Evolutionary conservation across 495 filamentous ascomycete species (phyloP).

Genomic region (Pyrenopolyporus hunteri): DNA sequence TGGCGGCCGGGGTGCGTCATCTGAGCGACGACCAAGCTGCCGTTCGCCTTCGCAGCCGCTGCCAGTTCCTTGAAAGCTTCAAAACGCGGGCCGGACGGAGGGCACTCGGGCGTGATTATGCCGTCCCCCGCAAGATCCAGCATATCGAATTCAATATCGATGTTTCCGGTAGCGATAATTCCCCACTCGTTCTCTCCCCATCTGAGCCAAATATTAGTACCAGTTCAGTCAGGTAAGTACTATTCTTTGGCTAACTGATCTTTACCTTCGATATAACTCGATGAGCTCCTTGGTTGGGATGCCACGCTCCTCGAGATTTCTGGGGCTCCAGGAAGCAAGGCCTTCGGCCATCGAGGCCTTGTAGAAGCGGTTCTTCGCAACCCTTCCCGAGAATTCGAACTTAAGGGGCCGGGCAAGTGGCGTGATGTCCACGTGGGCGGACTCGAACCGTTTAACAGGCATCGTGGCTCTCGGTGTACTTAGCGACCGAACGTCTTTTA

Average conservation of each 20-base stretch:
- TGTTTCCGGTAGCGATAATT: slow-evolving; percentile 63
- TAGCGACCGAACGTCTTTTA: neutral
- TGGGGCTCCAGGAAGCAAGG: slow-evolving; percentile 61
- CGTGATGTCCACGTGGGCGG: slow-evolving; percentile 15
- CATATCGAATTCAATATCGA: slow-evolving; percentile 64
- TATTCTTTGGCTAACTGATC: neutral
- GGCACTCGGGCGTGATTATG: slow-evolving; percentile 56
- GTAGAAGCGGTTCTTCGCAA: slow-evolving; percentile 61
- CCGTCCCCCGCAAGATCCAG: slow-evolving; percentile 62
- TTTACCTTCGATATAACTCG: slow-evolving; percentile 55
- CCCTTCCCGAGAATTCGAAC: slow-evolving; percentile 60
- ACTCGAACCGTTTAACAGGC: slow-evolving; percentile 27
- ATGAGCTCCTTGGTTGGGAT: slow-evolving; percentile 63
- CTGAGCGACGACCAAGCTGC: slow-evolving; percentile 61
- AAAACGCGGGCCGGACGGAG: slow-evolving; percentile 58
- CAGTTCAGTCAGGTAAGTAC: neutral
- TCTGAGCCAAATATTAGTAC: slow-evolving; percentile 35
- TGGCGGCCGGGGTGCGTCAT: slow-evolving; percentile 67
- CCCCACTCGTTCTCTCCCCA: slow-evolving; percentile 66
- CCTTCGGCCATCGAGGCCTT: slow-evolving; percentile 69
- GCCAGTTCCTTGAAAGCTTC: slow-evolving; percentile 63
- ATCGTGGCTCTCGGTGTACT: slow-evolving; percentile 6
- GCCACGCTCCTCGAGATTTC: slow-evolving; percentile 57
- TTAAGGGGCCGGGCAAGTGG: slow-evolving; percentile 58
- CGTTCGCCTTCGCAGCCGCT: slow-evolving; percentile 55